A percentile compares a stretch with the other conserved stretches of the same genome.
Evolutionary conservation across 23 red algal genomes (phyloP).

Genomic region (Gracilaria caudata): DNA sequence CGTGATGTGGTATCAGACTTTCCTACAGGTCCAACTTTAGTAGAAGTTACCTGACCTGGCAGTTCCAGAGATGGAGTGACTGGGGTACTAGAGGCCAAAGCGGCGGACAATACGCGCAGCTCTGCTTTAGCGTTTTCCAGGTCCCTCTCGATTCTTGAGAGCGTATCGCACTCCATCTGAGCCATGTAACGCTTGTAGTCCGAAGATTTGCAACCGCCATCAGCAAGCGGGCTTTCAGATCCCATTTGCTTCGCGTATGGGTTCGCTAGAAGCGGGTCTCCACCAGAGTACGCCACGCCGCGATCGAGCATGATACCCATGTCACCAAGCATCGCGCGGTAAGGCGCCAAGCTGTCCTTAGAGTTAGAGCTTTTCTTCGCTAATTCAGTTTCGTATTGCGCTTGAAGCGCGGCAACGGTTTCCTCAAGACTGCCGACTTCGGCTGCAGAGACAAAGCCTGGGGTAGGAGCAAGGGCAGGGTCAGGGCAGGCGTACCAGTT

Average conservation of each 20-base stretch:
- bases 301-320: constrained; percentile 64
- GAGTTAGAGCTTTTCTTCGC: constrained; percentile 17
- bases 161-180: constrained; percentile 65
- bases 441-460: constrained; percentile 60
- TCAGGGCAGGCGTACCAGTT: constrained; percentile 79
- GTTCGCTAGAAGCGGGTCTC: constrained; percentile 50
- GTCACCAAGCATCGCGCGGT: constrained; percentile 42
- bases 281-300: constrained; percentile 56
- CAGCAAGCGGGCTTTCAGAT: constrained; percentile 31
- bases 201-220: constrained; percentile 50
- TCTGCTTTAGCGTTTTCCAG: constrained; percentile 60
- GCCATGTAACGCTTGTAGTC: constrained; percentile 59
- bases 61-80: constrained; percentile 23
- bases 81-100: constrained; percentile 44
- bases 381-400: constrained; percentile 48
- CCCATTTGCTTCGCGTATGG: constrained; percentile 61
- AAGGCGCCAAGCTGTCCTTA: constrained; percentile 46
- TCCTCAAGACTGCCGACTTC: constrained; percentile 52
- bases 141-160: constrained; percentile 63
- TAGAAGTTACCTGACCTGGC: constrained; percentile 36
- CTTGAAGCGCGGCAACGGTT: constrained; percentile 45
- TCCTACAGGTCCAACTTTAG: neutral
- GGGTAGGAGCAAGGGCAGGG: constrained; percentile 63
- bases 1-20: neutral
- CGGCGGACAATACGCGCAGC: constrained; percentile 60